Conservation (phyloP, 768 basidiomycete genomes). For the Russula vinacea region DNA sequence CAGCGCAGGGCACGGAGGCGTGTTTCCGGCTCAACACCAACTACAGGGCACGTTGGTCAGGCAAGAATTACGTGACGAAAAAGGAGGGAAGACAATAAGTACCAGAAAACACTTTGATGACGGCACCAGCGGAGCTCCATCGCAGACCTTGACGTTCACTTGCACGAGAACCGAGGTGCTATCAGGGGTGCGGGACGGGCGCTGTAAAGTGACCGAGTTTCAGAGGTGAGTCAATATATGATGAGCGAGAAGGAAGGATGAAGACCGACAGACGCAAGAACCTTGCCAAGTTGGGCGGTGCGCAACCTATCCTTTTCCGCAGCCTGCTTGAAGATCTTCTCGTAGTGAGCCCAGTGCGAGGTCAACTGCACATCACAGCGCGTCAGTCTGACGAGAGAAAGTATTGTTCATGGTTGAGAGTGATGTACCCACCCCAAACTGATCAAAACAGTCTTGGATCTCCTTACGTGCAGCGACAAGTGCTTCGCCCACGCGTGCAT, state of each 20-base stretch:
- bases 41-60: neutral
- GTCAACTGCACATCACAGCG: constrained; percentile 1
- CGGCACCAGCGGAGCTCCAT: constrained; percentile 5
- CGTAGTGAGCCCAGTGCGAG: constrained; percentile 20
- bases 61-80: neutral
- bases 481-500: constrained; percentile 1
- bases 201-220: neutral
- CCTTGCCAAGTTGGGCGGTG: constrained; percentile 11
- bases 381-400: neutral
- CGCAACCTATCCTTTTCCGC: constrained; percentile 25
- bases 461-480: constrained; percentile 12
- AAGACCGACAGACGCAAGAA: constrained; percentile 21
- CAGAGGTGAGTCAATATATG: neutral
- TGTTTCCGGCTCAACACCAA: constrained; percentile 20
- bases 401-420: neutral
- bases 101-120: constrained; percentile 15
- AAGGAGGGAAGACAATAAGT: neutral
- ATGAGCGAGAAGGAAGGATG: neutral
- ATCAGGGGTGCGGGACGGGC: constrained; percentile 12
- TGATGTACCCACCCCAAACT: constrained; percentile 19
- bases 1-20: constrained; percentile 26
- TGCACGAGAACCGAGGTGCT: constrained; percentile 8
- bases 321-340: constrained; percentile 23
- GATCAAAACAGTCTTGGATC: constrained; percentile 19
- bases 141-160: constrained; percentile 18